phyloP scores from a whole-genome alignment of 345 rosid genomes.

The Dimocarpus longan region DNA sequence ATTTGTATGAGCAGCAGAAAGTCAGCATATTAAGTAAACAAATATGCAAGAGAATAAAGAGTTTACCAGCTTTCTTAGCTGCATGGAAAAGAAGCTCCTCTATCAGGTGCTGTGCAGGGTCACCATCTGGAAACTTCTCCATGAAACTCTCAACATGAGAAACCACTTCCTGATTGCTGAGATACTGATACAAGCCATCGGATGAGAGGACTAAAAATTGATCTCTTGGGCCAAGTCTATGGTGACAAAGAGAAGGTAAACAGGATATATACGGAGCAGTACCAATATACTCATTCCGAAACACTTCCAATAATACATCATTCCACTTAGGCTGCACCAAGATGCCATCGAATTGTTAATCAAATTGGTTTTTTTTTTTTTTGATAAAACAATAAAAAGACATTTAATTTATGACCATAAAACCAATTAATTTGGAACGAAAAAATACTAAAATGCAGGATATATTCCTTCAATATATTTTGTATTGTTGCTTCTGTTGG shows the following conservation, averaged over 20 bases:
- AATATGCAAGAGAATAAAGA: background rate
- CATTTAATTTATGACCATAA: background rate
- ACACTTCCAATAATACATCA: conserved; percentile 79
- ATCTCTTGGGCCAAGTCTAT: conserved; percentile 75
- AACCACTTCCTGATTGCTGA: conserved; percentile 91
- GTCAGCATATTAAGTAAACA: conserved; percentile 11
- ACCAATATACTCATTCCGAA: conserved; percentile 85
- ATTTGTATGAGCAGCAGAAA: background rate
- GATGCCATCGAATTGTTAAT: conserved; percentile 9
- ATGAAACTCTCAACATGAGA: conserved; percentile 73
- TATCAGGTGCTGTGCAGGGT: conserved; percentile 93
- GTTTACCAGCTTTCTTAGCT: conserved; percentile 95
- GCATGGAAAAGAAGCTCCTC: conserved; percentile 93
- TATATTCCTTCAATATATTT: background rate
- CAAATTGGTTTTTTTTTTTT: background rate
- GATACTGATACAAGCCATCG: conserved; percentile 94
- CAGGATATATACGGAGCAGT: conserved; percentile 86
- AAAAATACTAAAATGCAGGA: background rate
- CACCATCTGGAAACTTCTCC: conserved; percentile 97
- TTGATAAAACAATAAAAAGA: background rate
- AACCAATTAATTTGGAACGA: background rate
- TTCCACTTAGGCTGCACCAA: conserved; percentile 84
- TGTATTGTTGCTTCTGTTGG: background rate
- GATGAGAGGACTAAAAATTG: conserved; percentile 92
- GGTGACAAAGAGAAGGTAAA: conserved; percentile 83